Evolutionary conservation across 192 early-diverging fungal genomes (phyloP).

Genomic region (Coemansia sp.): DNA sequence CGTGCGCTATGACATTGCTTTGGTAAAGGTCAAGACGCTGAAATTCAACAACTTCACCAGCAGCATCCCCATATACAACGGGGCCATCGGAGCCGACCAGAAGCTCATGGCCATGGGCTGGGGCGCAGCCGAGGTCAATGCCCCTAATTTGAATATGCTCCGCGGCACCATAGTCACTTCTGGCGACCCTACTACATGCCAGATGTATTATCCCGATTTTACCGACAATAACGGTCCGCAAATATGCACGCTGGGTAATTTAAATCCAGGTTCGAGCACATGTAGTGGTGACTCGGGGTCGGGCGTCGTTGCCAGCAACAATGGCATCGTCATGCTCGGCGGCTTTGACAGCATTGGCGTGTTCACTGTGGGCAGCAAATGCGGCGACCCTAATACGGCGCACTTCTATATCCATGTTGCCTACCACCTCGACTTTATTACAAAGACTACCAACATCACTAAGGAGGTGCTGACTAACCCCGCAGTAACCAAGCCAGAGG

Average conservation of each 20-base stretch:
- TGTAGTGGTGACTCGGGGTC: slow-evolving; percentile 38
- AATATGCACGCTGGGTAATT: slow-evolving; percentile 30
- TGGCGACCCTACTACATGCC: slow-evolving; percentile 14
- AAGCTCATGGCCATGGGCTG: slow-evolving; percentile 45
- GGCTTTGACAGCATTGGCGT: slow-evolving; percentile 34
- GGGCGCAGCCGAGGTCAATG: slow-evolving; percentile 29
- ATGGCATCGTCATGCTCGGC: slow-evolving; percentile 14
- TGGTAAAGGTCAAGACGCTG: slow-evolving; percentile 23
- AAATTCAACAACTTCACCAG: slow-evolving; percentile 3
- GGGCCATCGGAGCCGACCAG: slow-evolving; percentile 11
- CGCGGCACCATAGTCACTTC: slow-evolving; percentile 24
- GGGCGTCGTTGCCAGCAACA: slow-evolving; percentile 22
- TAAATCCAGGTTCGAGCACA: slow-evolving; percentile 26
- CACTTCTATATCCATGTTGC: slow-evolving; percentile 38
- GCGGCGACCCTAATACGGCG: slow-evolving; percentile 18
- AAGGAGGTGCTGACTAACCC: slow-evolving; percentile 1
- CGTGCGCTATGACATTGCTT: slow-evolving; percentile 28
- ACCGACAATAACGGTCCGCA: slow-evolving; percentile 24
- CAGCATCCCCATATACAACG: slow-evolving; percentile 24
- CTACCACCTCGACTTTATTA: slow-evolving; percentile 47
- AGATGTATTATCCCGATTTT: slow-evolving; percentile 9
- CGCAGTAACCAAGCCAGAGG: background rate
- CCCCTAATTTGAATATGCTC: slow-evolving; percentile 20
- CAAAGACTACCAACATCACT: slow-evolving; percentile 23
- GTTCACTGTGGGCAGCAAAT: background rate